Conservation (phyloP, 768 basidiomycete species). For the Clitopilus passeckerianus region DNA sequence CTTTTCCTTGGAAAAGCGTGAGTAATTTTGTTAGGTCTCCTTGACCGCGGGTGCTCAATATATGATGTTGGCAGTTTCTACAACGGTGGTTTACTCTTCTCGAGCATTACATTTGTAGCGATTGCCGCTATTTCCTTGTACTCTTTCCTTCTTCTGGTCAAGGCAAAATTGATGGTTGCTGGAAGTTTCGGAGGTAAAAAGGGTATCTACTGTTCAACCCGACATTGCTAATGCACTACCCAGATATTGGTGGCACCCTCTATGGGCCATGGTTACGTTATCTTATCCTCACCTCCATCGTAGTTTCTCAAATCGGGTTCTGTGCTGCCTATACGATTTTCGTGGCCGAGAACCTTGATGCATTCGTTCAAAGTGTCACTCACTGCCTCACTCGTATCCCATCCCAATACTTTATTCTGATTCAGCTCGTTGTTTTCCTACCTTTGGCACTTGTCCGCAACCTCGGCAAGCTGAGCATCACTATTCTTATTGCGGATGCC, state of each 20-base stretch:
- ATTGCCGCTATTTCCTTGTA: constrained; percentile 88
- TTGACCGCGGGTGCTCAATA: background rate
- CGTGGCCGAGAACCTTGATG: constrained; percentile 84
- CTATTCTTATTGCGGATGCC: constrained; percentile 88
- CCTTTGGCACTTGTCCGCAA: constrained; percentile 89
- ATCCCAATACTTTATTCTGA: constrained; percentile 75
- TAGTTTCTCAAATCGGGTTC: constrained; percentile 87
- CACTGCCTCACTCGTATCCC: constrained; percentile 65
- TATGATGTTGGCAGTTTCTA: constrained; percentile 56
- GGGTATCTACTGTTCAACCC: no score
- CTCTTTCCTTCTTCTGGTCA: constrained; percentile 88
- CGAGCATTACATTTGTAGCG: constrained; percentile 64
- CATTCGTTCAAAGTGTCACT: constrained; percentile 79
- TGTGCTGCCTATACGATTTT: constrained; percentile 93
- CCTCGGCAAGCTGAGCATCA: constrained; percentile 89
- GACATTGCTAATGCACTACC: background rate
- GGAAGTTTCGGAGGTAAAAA: constrained; percentile 85
- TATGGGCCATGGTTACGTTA: constrained; percentile 95
- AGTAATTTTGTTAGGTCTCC: constrained; percentile 20
- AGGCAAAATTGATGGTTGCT: constrained; percentile 82
- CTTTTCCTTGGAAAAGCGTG: constrained; percentile 94
- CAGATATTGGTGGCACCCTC: constrained; percentile 89
- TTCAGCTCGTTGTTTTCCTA: constrained; percentile 82
- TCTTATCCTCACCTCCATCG: constrained; percentile 81
- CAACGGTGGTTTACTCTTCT: constrained; percentile 95